phyloP scores from a whole-genome alignment of 2,329 filamentous ascomycete genomes.

The Ceratocystis cubensis region DNA sequence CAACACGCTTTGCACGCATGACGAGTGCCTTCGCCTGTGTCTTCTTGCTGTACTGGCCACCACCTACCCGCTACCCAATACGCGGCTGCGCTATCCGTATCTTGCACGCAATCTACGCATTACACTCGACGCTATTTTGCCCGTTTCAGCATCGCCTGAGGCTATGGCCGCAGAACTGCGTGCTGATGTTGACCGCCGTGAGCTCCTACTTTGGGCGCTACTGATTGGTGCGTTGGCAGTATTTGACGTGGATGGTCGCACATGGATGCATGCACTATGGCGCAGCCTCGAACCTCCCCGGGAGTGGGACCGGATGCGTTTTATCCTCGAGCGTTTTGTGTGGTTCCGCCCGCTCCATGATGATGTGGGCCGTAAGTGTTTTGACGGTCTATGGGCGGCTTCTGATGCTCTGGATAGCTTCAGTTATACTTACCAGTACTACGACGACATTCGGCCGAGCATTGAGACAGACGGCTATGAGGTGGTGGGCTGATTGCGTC shows the following conservation, averaged over 20 bases:
- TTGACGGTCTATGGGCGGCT: conserved; percentile 14
- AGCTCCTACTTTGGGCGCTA: conserved; percentile 18
- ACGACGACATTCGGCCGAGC: neutral
- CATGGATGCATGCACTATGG: conserved; percentile 20
- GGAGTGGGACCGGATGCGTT: conserved; percentile 17
- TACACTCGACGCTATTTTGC: conserved; percentile 17
- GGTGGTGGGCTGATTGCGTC: neutral
- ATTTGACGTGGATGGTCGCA: conserved; percentile 15
- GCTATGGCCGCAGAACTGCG: neutral
- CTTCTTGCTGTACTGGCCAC: conserved; percentile 19
- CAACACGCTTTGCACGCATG: conserved; percentile 12
- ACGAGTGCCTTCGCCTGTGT: conserved; percentile 17
- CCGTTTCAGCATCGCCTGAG: neutral
- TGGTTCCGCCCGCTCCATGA: conserved; percentile 20
- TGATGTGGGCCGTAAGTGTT: conserved; percentile 10
- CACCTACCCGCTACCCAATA: conserved; percentile 19
- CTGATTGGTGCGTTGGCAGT: conserved; percentile 18
- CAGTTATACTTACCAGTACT: neutral
- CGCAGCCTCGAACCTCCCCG: conserved; percentile 15
- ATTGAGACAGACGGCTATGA: neutral
- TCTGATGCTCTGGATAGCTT: conserved; percentile 2
- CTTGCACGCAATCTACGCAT: conserved; percentile 16
- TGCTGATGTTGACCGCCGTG: neutral
- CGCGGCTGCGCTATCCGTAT: conserved; percentile 18
- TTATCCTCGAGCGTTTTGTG: conserved; percentile 15